Evolutionary conservation across 2,329 filamentous ascomycete genomes (phyloP), one percentile per base, ranked within the genome.

Genomic region (Allantophomopsis lycopodina): DNA sequence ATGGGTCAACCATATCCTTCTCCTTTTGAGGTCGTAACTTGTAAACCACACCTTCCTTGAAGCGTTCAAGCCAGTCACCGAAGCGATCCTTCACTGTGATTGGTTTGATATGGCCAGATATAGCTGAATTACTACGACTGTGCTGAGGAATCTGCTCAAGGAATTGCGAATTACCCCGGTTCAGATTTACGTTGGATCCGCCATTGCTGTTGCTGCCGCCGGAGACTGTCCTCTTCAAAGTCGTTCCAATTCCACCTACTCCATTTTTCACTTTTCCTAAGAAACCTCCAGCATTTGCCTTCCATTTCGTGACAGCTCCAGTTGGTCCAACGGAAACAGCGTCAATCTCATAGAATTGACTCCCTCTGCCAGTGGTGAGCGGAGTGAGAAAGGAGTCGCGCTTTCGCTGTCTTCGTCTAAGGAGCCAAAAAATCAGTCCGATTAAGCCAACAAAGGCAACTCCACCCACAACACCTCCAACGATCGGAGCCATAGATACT

Each of bases 61-160:
- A 50, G 8, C 62, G 58, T 35, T 59, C 60, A 61, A 61, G 69
- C 63, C 63, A 69, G 42, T 63, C 66, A 38, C 52, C 52, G 15
- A 66, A 53, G 6, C 61, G 58, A 32, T 63, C 63, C 43, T 46
- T 51, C 33, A 48, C 33, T 8, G 49, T 44, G 8, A 36, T 7
- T 3, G 14, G 13, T 4, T 2, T n/a, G 2, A 14, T 7, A 21
- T 36, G 15, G 13, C 18, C 13, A n/a, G 35, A 36, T 8, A 36
- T 11, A 10, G 13, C 20, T 2, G 35, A 36, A 8, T 18, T 18
- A 8, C 13, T 36, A 12, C 35, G 35, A 23, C 15, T 18, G 35
- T 36, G 35, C 13, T 64, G 62, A 46, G 73, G 71, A 14, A 30
- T 32, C 11, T 20, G 36, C 7, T 38, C 36, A 15, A 38, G 36